Base-by-base conservation (phyloP, 306 rosid genomes). In the Sphenostylis stenocarpa region DNA sequence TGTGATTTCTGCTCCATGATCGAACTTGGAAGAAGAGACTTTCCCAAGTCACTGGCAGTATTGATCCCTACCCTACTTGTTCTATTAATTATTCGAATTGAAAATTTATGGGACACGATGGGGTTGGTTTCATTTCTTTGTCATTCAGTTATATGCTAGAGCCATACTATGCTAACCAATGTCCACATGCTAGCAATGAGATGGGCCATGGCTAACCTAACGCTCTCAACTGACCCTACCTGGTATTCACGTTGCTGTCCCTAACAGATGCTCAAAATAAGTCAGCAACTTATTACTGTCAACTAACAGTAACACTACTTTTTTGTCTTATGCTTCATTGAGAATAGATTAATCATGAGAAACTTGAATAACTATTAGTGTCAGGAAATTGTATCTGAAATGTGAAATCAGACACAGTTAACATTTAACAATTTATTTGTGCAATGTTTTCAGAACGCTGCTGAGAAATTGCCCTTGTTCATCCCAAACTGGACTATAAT, bases 401-500 rank as follows among this genome's bases (percentile, higher is more conserved):
- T 41, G 47, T 41, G 47, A 41, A 12, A 41, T 12, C 47, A 41
- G 12, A 41, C 16, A 41, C 47, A 38, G 43, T 2, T 9, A 38
- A 38, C 13, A 38, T 38, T 5, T 8, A 4, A 62, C 6, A 45
- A 33, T n/a, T 58, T n/a, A 36, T 47, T 51, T 67, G 3, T 28
- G 26, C 51, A 67, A 0, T 49, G 12, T 28, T 39, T 56, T 4
- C 90, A 94, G 97, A 94, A 92, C 79, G 97, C 95, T 3, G 95
- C 91, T 13, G 98, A 94, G 91, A 92, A 90, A 76, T 94, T 84
- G 44, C 97, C 97, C 0, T 15, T 20, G 5, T 88, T 92, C 86
- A 58, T 89, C 20, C 97, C 95, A 7, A 85, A 77, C 51, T 94
- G 97, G 98, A 84, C 95, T 0, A 77, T 70, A 17, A 75, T 94